phyloP scores from a whole-genome alignment of 148 eudicot genomes.

The Linanthus parryae region DNA sequence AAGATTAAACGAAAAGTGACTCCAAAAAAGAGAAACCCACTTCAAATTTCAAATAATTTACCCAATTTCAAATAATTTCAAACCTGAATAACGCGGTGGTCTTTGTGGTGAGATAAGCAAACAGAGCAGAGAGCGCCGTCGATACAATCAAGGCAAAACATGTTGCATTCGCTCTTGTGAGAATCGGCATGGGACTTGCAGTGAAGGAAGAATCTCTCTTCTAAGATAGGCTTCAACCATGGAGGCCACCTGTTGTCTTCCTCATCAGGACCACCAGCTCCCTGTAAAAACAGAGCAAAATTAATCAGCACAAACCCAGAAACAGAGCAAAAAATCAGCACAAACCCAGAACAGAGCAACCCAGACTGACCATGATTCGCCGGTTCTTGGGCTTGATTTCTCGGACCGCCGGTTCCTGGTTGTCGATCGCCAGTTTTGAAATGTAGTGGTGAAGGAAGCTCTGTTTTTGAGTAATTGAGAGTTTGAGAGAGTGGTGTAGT shows the following conservation, averaged over 20 bases:
- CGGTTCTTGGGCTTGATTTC: constrained; percentile 78
- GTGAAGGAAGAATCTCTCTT: constrained; percentile 64
- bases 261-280: constrained; percentile 68
- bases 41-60: no score
- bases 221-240: constrained; percentile 65
- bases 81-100: constrained; percentile 85
- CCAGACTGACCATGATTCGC: constrained; percentile 65
- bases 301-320: background rate
- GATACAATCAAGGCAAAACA: constrained; percentile 89
- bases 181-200: constrained; percentile 71
- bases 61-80: no score
- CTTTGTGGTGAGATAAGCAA: constrained; percentile 56
- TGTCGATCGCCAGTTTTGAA: constrained; percentile 85
- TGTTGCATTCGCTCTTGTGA: constrained; percentile 88
- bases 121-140: constrained; percentile 71
- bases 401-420: constrained; percentile 49
- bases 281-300: constrained; percentile 28
- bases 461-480: constrained; percentile 13
- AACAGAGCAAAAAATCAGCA: no score
- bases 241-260: constrained; percentile 78
- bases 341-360: no score
- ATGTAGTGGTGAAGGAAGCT: constrained; percentile 12
- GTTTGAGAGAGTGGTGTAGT: constrained; percentile 13
- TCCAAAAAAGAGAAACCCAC: no score
- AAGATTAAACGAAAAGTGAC: no score